Percentiles rank a stretch among this genome's conserved stretches.
These are phyloP conservation scores for Sequoia sempervirens DNA, from an alignment of 75 land plant genomes.

Conservation along the genomic window DNA sequence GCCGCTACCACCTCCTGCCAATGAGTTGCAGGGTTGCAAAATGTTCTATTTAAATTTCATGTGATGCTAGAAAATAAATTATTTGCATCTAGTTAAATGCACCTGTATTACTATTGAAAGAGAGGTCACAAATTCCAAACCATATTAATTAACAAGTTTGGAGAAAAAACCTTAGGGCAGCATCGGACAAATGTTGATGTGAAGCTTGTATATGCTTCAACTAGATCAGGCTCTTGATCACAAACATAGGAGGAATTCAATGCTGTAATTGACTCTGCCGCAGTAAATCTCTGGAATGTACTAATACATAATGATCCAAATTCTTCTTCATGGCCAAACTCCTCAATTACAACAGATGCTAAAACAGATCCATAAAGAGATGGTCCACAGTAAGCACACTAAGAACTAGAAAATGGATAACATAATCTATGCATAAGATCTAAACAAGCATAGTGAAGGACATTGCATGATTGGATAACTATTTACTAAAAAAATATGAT, in stretches of 20 bases:
- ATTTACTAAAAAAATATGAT: background rate
- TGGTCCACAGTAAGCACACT: background rate
- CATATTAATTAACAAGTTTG: background rate
- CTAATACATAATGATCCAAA: conserved; percentile 71
- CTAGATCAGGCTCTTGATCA: conserved; percentile 98
- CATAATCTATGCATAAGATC: background rate
- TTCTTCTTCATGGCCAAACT: conserved; percentile 87
- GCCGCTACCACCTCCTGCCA: conserved; percentile 77
- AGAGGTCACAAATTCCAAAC: background rate
- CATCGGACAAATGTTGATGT: conserved; percentile 71
- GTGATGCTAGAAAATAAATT: conserved; percentile 1
- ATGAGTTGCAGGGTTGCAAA: background rate
- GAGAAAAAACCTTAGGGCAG: conserved; percentile 66
- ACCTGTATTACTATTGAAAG: background rate
- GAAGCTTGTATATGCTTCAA: conserved; percentile 89
- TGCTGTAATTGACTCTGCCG: conserved; percentile 62
- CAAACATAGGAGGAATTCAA: conserved; percentile 95
- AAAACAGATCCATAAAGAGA: conserved; percentile 9
- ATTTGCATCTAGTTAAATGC: background rate
- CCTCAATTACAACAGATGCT: conserved; percentile 87
- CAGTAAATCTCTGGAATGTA: conserved; percentile 66
- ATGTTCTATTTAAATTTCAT: background rate
- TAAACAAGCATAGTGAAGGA: background rate
- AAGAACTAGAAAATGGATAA: background rate
- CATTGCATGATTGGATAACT: background rate